phyloP scores from a whole-genome alignment of 768 basidiomycete genomes.

The Rhodotorula toruloides region DNA sequence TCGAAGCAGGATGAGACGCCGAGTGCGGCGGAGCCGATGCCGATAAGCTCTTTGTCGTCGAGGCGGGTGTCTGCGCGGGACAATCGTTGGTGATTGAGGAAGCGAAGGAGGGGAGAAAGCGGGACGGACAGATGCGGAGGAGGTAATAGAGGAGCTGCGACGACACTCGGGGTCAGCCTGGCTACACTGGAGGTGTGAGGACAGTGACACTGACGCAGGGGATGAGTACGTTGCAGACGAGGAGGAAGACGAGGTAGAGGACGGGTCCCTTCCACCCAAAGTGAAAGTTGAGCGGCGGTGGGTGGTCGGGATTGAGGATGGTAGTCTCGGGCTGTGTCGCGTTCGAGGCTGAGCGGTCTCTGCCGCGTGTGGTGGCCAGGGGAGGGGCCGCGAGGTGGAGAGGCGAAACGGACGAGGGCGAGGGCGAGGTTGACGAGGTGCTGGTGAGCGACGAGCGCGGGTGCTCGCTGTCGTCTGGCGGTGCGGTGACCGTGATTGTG shows the following conservation, averaged over 20 bases:
- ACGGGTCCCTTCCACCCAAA: constrained; percentile 43
- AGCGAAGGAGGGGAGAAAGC: neutral
- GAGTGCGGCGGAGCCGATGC: constrained; percentile 37
- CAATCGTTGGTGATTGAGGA: neutral
- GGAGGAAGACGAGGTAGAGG: constrained; percentile 26
- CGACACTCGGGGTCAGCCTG: neutral
- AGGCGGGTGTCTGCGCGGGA: neutral
- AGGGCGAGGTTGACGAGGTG: neutral
- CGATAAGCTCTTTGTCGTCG: constrained; percentile 29
- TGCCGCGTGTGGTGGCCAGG: neutral
- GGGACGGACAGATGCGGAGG: neutral
- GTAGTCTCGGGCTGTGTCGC: neutral
- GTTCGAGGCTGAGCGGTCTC: neutral
- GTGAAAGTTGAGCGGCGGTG: constrained; percentile 31
- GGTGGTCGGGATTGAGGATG: constrained; percentile 8
- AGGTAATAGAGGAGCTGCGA: neutral
- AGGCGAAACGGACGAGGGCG: neutral
- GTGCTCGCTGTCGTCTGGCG: neutral
- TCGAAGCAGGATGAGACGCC: constrained; percentile 42
- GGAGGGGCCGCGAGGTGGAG: neutral
- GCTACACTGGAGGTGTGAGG: no score
- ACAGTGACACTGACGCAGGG: constrained; percentile 27
- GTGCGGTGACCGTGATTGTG: neutral
- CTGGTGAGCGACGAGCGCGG: neutral
- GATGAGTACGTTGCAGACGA: constrained; percentile 29